Percentiles rank a stretch among this genome's conserved stretches.
Evolutionary conservation across 2,329 filamentous ascomycete genomes (phyloP).

Genomic region (Aspergillus phoenicis): DNA sequence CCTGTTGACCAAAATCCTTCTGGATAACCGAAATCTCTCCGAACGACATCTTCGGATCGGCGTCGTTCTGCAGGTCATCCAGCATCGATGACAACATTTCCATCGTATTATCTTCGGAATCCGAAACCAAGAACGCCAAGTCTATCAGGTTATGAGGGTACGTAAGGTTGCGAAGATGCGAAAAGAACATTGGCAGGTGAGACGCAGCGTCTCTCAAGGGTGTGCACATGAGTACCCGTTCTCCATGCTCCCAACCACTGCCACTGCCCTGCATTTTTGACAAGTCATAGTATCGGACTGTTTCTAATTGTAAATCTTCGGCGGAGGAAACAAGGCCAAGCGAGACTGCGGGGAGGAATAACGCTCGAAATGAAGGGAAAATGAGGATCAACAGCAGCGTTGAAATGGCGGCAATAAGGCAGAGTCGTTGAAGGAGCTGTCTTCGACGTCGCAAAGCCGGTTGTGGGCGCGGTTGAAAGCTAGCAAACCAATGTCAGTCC

Average conservation of each 20-base stretch:
- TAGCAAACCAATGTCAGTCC: constrained; percentile 38
- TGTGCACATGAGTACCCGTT: constrained; percentile 91
- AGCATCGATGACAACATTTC: constrained; percentile 73
- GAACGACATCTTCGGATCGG: constrained; percentile 78
- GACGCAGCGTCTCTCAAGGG: constrained; percentile 89
- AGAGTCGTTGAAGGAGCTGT: constrained; percentile 71
- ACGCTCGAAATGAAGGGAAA: constrained; percentile 71
- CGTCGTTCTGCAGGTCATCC: constrained; percentile 75
- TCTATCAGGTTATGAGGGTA: constrained; percentile 97
- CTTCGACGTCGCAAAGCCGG: constrained; percentile 72
- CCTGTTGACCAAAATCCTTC: constrained; percentile 98
- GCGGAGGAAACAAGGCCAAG: constrained; percentile 69
- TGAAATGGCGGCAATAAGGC: constrained; percentile 57
- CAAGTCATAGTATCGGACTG: constrained; percentile 95
- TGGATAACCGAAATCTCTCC: constrained; percentile 97
- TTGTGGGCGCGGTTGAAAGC: constrained; percentile 82
- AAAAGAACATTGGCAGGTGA: constrained; percentile 97
- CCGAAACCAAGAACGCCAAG: constrained; percentile 92
- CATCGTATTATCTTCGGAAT: constrained; percentile 91
- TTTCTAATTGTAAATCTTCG: constrained; percentile 81
- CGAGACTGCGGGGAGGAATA: constrained; percentile 64
- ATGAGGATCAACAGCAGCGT: constrained; percentile 68
- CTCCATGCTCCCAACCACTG: constrained; percentile 92
- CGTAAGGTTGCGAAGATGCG: constrained; percentile 93
- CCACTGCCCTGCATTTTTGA: constrained; percentile 88